These are phyloP conservation scores for Sporothrix brasiliensis DNA, from an alignment of 2,329 filamentous ascomycete species.

Conservation along the genomic window DNA sequence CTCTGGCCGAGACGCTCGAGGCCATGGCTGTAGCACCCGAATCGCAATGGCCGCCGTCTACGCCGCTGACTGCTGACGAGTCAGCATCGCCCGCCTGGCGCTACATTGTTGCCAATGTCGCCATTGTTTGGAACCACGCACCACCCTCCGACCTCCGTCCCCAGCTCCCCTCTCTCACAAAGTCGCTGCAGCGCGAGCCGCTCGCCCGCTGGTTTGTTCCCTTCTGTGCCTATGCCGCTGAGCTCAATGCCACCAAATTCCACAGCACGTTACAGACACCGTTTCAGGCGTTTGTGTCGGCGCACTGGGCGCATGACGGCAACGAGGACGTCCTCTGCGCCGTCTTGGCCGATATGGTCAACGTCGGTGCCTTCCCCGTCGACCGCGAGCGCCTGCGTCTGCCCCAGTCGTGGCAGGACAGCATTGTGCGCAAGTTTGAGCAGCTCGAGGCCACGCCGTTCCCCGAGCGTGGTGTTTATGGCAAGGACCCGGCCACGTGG, in stretches of 20 bases:
- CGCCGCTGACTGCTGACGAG: neutral
- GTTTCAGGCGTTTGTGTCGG: slow-evolving; percentile 81
- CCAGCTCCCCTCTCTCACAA: slow-evolving; percentile 66
- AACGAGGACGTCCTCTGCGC: slow-evolving; percentile 71
- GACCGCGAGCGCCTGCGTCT: slow-evolving; percentile 57
- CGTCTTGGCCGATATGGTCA: slow-evolving; percentile 66
- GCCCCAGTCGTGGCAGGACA: slow-evolving; percentile 71
- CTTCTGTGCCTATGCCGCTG: slow-evolving; percentile 81
- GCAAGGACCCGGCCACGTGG: slow-evolving; percentile 65
- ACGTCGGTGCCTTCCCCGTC: slow-evolving; percentile 56
- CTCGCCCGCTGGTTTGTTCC: slow-evolving; percentile 75
- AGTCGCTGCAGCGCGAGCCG: slow-evolving; percentile 64
- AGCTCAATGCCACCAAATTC: slow-evolving; percentile 74
- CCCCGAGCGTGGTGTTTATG: slow-evolving; percentile 64
- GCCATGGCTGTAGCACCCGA: slow-evolving; percentile 41
- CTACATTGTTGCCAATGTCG: slow-evolving; percentile 58
- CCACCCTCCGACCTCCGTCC: slow-evolving; percentile 79
- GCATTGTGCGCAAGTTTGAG: slow-evolving; percentile 71
- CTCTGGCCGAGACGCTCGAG: slow-evolving; percentile 57
- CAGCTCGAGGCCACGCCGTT: slow-evolving; percentile 65
- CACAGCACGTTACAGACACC: slow-evolving; percentile 74
- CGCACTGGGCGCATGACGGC: slow-evolving; percentile 68
- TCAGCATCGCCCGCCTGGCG: slow-evolving; percentile 56
- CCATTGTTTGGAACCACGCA: slow-evolving; percentile 73
- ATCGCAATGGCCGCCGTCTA: slow-evolving; percentile 15